These are phyloP conservation scores for Lipomyces chichibuensis DNA, from an alignment of 805 yeast species.

Conservation along the genomic window DNA sequence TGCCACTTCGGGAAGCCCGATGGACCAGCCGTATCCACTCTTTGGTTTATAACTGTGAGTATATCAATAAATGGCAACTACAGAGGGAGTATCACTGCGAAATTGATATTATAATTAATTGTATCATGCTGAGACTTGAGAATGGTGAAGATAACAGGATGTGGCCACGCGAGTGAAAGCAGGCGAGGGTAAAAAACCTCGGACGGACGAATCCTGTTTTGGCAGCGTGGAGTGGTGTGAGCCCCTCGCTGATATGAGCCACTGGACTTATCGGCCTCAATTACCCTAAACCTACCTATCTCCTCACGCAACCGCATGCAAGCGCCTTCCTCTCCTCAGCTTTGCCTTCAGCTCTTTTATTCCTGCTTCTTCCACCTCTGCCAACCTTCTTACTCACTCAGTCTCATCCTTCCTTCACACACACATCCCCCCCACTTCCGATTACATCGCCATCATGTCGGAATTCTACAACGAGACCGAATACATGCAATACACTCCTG, in stretches of 20 bases:
- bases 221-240: neutral
- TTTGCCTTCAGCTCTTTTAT: neutral
- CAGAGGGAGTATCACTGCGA: no score
- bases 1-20: neutral
- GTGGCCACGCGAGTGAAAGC: neutral
- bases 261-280: neutral
- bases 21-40: no score
- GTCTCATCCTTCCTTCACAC: constrained; percentile 2
- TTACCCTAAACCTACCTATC: neutral
- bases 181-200: neutral
- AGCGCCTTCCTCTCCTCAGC: neutral
- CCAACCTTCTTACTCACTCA: neutral
- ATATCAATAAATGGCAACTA: no score
- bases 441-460: constrained; percentile 14
- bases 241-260: neutral
- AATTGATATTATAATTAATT: no score
- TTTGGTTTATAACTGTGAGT: no score
- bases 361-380: neutral
- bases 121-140: neutral
- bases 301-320: neutral
- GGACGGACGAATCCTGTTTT: neutral
- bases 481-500: constrained; percentile 32
- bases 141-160: neutral
- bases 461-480: constrained; percentile 26
- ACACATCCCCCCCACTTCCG: neutral